Conservation (phyloP, 1,284 basidiomycete species). For the Clitocybe nebularis region DNA sequence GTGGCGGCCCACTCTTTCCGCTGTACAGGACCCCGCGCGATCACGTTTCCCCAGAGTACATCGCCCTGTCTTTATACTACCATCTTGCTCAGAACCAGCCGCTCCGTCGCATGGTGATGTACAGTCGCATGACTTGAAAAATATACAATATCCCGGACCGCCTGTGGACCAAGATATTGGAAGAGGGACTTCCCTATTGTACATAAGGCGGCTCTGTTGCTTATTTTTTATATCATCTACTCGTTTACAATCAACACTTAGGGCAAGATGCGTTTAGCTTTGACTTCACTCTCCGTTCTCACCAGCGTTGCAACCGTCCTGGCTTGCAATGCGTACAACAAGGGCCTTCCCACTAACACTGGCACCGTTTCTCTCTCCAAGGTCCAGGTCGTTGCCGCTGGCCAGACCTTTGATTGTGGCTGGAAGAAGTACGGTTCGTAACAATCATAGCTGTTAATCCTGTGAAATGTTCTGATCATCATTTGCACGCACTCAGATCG, state of each 20-base stretch:
- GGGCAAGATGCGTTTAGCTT: conserved; percentile 2
- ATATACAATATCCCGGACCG: background rate
- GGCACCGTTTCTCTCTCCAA: conserved; percentile 5
- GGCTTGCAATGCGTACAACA: conserved; percentile 7
- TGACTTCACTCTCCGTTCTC: conserved; percentile 5
- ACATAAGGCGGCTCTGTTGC: too few relatives aligned
- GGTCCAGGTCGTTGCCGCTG: conserved; percentile 4
- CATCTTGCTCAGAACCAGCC: background rate
- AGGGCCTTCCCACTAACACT: conserved; percentile 4
- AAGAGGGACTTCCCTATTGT: too few relatives aligned
- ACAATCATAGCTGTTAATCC: background rate
- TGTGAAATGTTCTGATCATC: background rate
- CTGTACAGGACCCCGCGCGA: background rate
- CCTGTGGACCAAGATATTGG: background rate
- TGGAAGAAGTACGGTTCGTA: conserved; percentile 7
- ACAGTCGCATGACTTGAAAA: background rate
- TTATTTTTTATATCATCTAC: too few relatives aligned
- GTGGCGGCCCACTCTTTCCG: conserved; percentile 8
- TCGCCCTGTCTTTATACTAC: too few relatives aligned
- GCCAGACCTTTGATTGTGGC: conserved; percentile 5
- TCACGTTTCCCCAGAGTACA: too few relatives aligned
- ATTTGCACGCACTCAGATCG: conserved; percentile 11
- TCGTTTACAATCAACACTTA: too few relatives aligned
- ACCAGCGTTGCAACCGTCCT: background rate
- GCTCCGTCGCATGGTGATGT: background rate